Evolutionary conservation across 1,139 yeast genomes (phyloP).

Genomic region (Taphrina deformans): DNA sequence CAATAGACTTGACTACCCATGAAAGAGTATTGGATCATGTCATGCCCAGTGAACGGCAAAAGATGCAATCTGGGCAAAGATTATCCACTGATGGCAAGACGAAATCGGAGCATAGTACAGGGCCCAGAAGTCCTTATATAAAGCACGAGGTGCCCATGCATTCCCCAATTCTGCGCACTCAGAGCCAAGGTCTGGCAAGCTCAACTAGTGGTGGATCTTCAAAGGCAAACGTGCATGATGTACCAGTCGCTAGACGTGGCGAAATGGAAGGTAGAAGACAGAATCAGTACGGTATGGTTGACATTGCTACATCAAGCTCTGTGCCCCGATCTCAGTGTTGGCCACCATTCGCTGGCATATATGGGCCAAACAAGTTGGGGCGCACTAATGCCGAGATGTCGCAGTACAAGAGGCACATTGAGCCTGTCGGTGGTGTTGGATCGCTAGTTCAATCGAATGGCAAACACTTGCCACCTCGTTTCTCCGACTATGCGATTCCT

Average conservation of each 20-base stretch:
- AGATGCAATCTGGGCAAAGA: not conserved
- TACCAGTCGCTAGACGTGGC: not conserved
- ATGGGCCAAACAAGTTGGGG: not conserved
- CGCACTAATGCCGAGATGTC: constrained; percentile 1
- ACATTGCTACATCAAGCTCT: not conserved
- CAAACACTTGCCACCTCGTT: not conserved
- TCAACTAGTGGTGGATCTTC: not conserved
- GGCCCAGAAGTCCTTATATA: not conserved
- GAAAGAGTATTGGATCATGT: not conserved
- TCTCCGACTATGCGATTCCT: not conserved
- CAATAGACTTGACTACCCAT: not conserved
- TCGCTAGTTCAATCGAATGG: not conserved
- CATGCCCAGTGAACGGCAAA: not conserved
- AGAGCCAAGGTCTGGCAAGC: not conserved
- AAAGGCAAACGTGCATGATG: not conserved
- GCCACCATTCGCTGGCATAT: not conserved
- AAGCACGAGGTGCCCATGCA: not conserved
- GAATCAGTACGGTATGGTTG: not conserved
- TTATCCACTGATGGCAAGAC: not conserved
- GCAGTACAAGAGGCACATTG: not conserved
- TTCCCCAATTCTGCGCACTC: not conserved
- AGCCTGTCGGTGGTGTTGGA: not conserved
- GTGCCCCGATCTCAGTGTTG: not conserved
- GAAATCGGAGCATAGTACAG: not conserved
- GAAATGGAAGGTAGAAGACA: not conserved